Base-by-base conservation (phyloP, 805 yeast genomes). In the Candida ulmi region DNA sequence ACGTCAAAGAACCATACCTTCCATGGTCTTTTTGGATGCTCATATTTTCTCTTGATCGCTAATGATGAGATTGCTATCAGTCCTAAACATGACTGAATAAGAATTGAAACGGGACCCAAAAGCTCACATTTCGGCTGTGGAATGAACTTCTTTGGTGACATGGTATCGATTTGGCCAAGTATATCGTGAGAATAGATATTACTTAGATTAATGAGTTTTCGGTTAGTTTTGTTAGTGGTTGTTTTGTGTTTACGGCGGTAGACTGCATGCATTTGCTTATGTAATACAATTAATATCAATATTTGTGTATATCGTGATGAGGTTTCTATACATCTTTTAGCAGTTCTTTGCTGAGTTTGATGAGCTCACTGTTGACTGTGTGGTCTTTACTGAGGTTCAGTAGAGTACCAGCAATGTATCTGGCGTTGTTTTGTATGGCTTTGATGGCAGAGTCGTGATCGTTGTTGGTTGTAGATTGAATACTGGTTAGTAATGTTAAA, bases 1-100 rank as follows among this genome's bases (percentile, higher is more conserved):
- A 91, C 95, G 57, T 91, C 99, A 54, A 77, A 90, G 15, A 74
- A 54, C 98, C 98, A 91, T 11, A 90, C 80, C 49, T 74, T 72
- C 86, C 95, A 78, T 4, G 95, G 90, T 46, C 99, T 69, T 48
- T 88, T 72, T 1, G 97, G 97, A 44, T 73, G 74, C 54, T 91
- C 99, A 44, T 79, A 76, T 43, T 66, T 76, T 39, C 98, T 70
- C 55, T 93, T 91, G 31, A 80, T 62, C 2, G 88, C 76, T 32
- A 91, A 65, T 3, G 91, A 78, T 23, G 81, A 69, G 4, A 93
- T 60, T 11, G 95, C 88, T 18, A 88, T 64, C 8, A 83, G 55
- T 0, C 97, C 99, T 64, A 93, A 65, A 5, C 76, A 56, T 2
- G 75, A 71, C 59, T 91, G 99, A 13, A 95, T 79, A 6, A 82